phyloP scores from a whole-genome alignment of 305 asterid genomes.

The Solanum aculeatissimum region DNA sequence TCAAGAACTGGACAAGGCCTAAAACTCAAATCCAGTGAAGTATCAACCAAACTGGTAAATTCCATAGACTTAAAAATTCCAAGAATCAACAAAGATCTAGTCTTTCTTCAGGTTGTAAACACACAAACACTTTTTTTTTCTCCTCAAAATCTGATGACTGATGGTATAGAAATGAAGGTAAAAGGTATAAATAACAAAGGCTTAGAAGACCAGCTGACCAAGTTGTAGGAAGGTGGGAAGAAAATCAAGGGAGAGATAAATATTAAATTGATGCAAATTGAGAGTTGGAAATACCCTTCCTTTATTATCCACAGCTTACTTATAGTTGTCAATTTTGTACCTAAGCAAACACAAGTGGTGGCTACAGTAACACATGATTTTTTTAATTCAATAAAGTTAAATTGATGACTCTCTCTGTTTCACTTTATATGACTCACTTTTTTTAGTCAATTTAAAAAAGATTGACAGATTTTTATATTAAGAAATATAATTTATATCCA shows the following conservation, averaged over 20 bases:
- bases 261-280: slow-evolving; percentile 8
- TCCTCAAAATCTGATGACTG: background rate
- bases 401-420: fast-evolving
- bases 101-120: background rate
- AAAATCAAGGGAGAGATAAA: background rate
- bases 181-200: slow-evolving; percentile 10
- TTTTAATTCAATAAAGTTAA: background rate
- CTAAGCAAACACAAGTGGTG: background rate
- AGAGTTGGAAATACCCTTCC: background rate
- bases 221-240: slow-evolving; percentile 6
- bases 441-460: fast-evolving
- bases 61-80: slow-evolving; percentile 34
- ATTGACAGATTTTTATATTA: fast-evolving
- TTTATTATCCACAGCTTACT: background rate
- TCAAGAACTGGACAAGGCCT: slow-evolving; percentile 29
- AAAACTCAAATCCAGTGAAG: slow-evolving; percentile 66
- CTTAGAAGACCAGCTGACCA: slow-evolving; percentile 9
- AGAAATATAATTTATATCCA: background rate
- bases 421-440: background rate
- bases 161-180: slow-evolving; percentile 33
- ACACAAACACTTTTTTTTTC: background rate
- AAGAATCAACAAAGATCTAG: background rate
- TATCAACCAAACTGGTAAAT: slow-evolving; percentile 53
- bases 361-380: background rate
- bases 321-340: background rate